Percentiles rank a stretch among this genome's conserved stretches.
These are phyloP conservation scores for Talaromyces albobiverticillius DNA, from an alignment of 2,329 filamentous ascomycete species.

Conservation along the genomic window DNA sequence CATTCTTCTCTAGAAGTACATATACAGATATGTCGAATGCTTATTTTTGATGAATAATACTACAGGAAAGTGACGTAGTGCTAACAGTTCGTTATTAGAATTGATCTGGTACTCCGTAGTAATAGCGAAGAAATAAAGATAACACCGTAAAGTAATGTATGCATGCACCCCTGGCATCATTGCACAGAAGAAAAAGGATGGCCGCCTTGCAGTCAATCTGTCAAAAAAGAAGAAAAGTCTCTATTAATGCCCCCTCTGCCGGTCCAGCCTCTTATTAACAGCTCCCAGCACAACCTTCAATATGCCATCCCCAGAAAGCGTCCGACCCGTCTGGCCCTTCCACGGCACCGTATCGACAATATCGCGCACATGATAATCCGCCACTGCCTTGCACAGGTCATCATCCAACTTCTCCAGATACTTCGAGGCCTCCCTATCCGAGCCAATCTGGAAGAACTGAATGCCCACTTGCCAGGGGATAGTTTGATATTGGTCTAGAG, in stretches of 20 bases:
- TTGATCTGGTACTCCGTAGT: too few relatives aligned
- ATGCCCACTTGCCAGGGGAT: constrained; percentile 81
- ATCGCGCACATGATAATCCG: constrained; percentile 58
- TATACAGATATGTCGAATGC: too few relatives aligned
- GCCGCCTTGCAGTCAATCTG: neutral
- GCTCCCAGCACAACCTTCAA: constrained; percentile 80
- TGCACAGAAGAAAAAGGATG: neutral
- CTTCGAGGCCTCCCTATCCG: constrained; percentile 61
- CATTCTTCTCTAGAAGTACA: too few relatives aligned
- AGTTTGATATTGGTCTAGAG: constrained; percentile 67
- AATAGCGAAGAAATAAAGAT: too few relatives aligned
- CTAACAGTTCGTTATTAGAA: too few relatives aligned
- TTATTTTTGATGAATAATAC: too few relatives aligned
- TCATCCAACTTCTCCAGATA: constrained; percentile 75
- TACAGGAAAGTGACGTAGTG: too few relatives aligned
- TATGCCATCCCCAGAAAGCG: constrained; percentile 66
- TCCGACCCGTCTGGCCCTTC: constrained; percentile 46
- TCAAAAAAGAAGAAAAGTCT: neutral
- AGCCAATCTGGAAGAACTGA: constrained; percentile 94
- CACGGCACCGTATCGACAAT: constrained; percentile 91
- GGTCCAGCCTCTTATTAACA: constrained; percentile 66
- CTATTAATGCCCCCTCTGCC: constrained; percentile 26
- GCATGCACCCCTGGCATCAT: too few relatives aligned
- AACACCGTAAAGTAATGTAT: too few relatives aligned
- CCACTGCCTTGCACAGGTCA: constrained; percentile 56